These are phyloP conservation scores for Claviceps humidiphila DNA, from an alignment of 2,329 filamentous ascomycete species.

Conservation along the genomic window DNA sequence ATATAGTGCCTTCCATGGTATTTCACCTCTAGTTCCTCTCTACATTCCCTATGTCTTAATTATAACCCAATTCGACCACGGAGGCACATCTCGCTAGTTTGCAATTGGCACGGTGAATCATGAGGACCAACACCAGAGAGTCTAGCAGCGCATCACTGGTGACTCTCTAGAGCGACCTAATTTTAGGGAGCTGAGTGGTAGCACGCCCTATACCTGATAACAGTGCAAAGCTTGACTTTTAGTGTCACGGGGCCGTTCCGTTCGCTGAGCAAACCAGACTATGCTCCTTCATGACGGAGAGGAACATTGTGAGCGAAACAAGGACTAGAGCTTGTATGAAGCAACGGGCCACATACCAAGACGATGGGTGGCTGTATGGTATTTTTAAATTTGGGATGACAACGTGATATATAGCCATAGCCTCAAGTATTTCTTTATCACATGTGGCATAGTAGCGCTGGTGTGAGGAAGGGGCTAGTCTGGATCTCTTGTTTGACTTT, in stretches of 20 bases:
- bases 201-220: too few relatives aligned
- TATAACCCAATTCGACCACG: neutral
- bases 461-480: slow-evolving; percentile 9
- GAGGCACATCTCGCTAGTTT: neutral
- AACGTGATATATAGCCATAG: neutral
- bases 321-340: too few relatives aligned
- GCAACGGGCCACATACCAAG: too few relatives aligned
- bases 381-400: too few relatives aligned
- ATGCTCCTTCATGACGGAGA: too few relatives aligned
- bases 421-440: slow-evolving; percentile 1
- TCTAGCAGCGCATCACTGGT: neutral
- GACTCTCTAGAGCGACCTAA: neutral
- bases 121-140: neutral
- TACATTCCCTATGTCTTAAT: slow-evolving; percentile 1
- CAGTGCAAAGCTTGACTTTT: too few relatives aligned
- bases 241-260: too few relatives aligned
- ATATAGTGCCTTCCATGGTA: slow-evolving; percentile 5
- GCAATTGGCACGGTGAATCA: neutral
- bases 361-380: too few relatives aligned
- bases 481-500: slow-evolving; percentile 23
- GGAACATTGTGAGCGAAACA: too few relatives aligned
- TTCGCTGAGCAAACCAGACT: too few relatives aligned
- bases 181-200: neutral
- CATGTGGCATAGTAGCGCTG: neutral
- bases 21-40: slow-evolving; percentile 1